These are phyloP conservation scores for Backusella tarrabulga DNA, from an alignment of 192 early-diverging fungal genomes.

Conservation along the genomic window DNA sequence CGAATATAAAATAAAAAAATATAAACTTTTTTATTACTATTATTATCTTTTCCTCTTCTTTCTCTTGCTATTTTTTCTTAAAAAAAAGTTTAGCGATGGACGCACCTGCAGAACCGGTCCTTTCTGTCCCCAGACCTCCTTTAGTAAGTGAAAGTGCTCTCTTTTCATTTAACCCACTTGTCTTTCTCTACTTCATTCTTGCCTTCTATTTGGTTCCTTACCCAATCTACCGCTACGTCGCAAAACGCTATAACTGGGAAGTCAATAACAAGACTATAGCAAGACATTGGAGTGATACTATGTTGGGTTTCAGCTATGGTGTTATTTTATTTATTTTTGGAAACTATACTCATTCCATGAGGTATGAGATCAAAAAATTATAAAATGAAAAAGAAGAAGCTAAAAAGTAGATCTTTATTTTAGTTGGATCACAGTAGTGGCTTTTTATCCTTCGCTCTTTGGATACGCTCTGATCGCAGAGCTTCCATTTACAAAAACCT, in stretches of 20 bases:
- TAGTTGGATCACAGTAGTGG: slow-evolving; percentile 40
- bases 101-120: not conserved
- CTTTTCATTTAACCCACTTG: slow-evolving; percentile 48
- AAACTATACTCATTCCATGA: slow-evolving; percentile 63
- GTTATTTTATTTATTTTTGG: slow-evolving; percentile 74
- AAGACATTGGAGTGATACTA: slow-evolving; percentile 65
- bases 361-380: slow-evolving; percentile 35
- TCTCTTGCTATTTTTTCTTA: not conserved
- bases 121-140: slow-evolving; percentile 10
- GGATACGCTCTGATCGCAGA: slow-evolving; percentile 60
- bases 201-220: slow-evolving; percentile 53
- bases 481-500: slow-evolving; percentile 65
- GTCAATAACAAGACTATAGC: slow-evolving; percentile 59
- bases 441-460: slow-evolving; percentile 48
- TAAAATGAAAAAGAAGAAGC: not conserved
- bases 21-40: not conserved
- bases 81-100: slow-evolving; percentile 6
- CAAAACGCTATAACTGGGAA: slow-evolving; percentile 66
- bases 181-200: slow-evolving; percentile 54
- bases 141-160: slow-evolving; percentile 26
- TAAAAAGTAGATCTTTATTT: not conserved
- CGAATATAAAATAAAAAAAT: not conserved
- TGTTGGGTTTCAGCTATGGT: slow-evolving; percentile 56
- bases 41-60: not conserved
- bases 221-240: slow-evolving; percentile 54